These are phyloP conservation scores for Kokia cookei DNA, from an alignment of 441 rosid species.

Conservation along the genomic window DNA sequence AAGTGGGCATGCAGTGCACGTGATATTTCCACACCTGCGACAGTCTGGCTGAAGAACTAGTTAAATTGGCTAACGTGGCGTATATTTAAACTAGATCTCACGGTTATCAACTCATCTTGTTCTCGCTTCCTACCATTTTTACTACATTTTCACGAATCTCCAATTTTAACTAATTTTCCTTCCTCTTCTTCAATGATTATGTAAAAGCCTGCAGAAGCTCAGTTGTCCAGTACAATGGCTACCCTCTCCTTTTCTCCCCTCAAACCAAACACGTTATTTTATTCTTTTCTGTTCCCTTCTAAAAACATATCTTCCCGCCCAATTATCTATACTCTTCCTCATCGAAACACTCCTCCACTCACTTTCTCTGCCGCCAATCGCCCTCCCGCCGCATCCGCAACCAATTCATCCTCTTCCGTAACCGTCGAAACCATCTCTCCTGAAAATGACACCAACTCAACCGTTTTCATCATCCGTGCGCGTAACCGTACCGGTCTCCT, in stretches of 20 bases:
- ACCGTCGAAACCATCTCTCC: slow-evolving; percentile 10
- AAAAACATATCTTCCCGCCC: background rate
- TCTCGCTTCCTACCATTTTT: background rate
- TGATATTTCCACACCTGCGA: background rate
- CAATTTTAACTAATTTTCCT: background rate
- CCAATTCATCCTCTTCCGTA: slow-evolving; percentile 10
- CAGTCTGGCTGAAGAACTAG: background rate
- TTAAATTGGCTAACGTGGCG: background rate
- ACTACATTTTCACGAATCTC: background rate
- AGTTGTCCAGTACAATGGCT: background rate
- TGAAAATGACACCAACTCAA: slow-evolving; percentile 7
- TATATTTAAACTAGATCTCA: background rate
- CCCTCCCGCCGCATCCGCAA: slow-evolving; percentile 4
- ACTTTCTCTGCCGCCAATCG: slow-evolving; percentile 2
- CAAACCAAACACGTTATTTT: slow-evolving; percentile 3
- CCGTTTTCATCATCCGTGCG: slow-evolving; percentile 31
- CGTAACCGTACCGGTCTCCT: slow-evolving; percentile 45
- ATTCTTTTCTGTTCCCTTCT: background rate
- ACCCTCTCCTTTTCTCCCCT: slow-evolving; percentile 9
- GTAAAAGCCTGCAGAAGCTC: background rate
- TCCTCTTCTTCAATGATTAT: background rate
- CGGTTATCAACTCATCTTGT: background rate
- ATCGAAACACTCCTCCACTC: background rate
- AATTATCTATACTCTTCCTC: background rate
- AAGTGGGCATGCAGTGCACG: background rate